Evolutionary conservation across 768 basidiomycete species (phyloP), one percentile per base, ranked within the genome.

Genomic region (Steccherinum ochraceum): DNA sequence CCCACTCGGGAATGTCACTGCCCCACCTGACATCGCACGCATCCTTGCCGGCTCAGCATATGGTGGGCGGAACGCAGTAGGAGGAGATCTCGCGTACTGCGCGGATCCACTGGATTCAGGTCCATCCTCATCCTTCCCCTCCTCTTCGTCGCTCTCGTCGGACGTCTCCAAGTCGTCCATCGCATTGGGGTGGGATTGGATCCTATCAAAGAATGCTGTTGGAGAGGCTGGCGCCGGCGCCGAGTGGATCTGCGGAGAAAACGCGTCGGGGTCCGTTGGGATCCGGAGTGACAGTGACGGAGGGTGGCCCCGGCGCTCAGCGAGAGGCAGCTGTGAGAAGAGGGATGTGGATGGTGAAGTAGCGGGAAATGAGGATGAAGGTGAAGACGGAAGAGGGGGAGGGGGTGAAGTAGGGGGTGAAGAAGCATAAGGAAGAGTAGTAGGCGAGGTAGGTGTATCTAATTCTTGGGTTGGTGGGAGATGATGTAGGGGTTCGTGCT

Each of bases 121-220:
- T 5, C 41, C 41, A 24, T 10, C 49, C 24, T 16, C 48, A 46
- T 12, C 13, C 20, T 26, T 10, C 30, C 49, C 16, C 41, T 39
- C 35, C 18, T 43, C 41, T 7, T 43, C 41, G 7, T 23, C 44
- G 12, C 53, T 62, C 24, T 60, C 63, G 20, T 64, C 69, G 46
- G 79, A 80, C 20, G 81, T 79, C 24, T 81, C 85, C 48, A 85
- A 67, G 55, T 84, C 86, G 57, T 86, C 83, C 79, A 89, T 80
- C 21, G 79, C 84, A 64, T 84, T 84, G 4, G 79, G 78, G 41
- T 85, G 80, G 13, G 75, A 69, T 57, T 88, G 83, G 42, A 89
- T 81, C 53, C 69, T 77, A 67, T 89, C 86, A 64, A 89, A 89
- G 73, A 89, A 89, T 24, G 80, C 79, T 21, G 80, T 77, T 0